A percentile compares a stretch with the other conserved stretches of the same genome.
Evolutionary conservation across 352 stramenopile genomes (phyloP).

Genomic region (Phytopythium mirpurense): DNA sequence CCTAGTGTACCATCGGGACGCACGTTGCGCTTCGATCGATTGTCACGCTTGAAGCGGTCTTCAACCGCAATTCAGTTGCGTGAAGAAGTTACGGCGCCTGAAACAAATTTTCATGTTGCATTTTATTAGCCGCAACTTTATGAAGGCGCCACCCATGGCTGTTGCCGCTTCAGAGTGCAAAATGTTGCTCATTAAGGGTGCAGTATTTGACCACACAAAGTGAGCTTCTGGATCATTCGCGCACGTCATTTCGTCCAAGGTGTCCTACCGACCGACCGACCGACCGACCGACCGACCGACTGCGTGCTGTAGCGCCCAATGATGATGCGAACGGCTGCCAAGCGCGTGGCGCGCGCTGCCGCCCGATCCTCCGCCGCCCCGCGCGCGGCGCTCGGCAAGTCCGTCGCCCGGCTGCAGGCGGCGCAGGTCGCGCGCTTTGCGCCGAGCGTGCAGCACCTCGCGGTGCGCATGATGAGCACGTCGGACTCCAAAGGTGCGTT

Average conservation of each 20-base stretch:
- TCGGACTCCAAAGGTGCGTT: constrained; percentile 32
- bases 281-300: neutral
- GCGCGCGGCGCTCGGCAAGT: constrained; percentile 10
- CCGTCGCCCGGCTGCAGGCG: constrained; percentile 16
- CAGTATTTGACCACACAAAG: neutral
- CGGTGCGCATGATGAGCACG: constrained; percentile 25
- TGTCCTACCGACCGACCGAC: neutral
- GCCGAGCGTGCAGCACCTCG: constrained; percentile 31
- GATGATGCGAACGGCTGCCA: constrained; percentile 49
- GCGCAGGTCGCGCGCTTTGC: constrained; percentile 7
- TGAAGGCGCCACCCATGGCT: neutral
- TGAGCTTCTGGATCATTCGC: constrained; percentile 3
- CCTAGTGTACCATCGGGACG: too few species aligned
- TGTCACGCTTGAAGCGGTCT: neutral
- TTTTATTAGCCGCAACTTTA: neutral
- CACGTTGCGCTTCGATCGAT: neutral
- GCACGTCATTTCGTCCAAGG: constrained; percentile 4
- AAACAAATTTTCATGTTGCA: neutral
- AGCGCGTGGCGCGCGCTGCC: constrained; percentile 30
- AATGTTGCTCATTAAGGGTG: constrained; percentile 2
- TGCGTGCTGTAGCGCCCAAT: neutral
- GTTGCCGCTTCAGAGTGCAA: constrained; percentile 3
- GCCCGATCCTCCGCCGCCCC: constrained; percentile 10
- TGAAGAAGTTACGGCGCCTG: constrained; percentile 1
- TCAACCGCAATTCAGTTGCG: too few species aligned